Percentiles rank a stretch among this genome's conserved stretches.
These are phyloP conservation scores for Lichtheimia ramosa DNA, from an alignment of 371 early-diverging fungal genomes.

Conservation along the genomic window DNA sequence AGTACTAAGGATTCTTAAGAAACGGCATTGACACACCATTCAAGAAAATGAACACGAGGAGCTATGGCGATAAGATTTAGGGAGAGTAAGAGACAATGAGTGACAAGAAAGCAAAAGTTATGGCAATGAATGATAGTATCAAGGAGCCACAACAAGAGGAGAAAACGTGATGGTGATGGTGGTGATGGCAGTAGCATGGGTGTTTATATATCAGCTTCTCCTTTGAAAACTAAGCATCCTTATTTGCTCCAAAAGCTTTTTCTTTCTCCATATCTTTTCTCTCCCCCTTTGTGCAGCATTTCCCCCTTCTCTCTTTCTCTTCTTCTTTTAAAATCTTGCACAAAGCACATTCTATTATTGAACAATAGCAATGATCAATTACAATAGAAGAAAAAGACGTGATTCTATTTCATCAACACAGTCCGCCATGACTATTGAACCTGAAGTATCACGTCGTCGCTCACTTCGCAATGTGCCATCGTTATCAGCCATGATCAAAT, in stretches of 20 bases:
- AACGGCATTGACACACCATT: too few species aligned
- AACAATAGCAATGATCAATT: neutral
- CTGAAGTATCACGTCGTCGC: constrained; percentile 11
- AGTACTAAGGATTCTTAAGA: too few species aligned
- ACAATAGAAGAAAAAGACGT: neutral
- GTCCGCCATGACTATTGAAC: neutral
- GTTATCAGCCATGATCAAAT: constrained; percentile 9
- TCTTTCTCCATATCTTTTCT: neutral
- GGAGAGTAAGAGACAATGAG: too few species aligned
- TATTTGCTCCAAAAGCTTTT: neutral
- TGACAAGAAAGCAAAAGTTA: too few species aligned
- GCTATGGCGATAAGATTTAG: too few species aligned
- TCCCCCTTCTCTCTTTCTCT: constrained; percentile 1
- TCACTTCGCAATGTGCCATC: constrained; percentile 12
- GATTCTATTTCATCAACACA: constrained; percentile 3
- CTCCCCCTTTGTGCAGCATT: constrained; percentile 1
- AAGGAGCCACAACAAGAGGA: too few species aligned
- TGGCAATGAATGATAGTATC: too few species aligned
- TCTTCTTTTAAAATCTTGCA: neutral
- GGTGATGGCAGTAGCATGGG: too few species aligned
- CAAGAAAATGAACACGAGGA: too few species aligned
- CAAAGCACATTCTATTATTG: neutral
- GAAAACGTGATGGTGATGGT: too few species aligned
- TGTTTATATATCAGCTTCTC: too few species aligned
- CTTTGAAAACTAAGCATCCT: too few species aligned